phyloP scores from a whole-genome alignment of 768 basidiomycete genomes.

The Lactarius hatsudake region DNA sequence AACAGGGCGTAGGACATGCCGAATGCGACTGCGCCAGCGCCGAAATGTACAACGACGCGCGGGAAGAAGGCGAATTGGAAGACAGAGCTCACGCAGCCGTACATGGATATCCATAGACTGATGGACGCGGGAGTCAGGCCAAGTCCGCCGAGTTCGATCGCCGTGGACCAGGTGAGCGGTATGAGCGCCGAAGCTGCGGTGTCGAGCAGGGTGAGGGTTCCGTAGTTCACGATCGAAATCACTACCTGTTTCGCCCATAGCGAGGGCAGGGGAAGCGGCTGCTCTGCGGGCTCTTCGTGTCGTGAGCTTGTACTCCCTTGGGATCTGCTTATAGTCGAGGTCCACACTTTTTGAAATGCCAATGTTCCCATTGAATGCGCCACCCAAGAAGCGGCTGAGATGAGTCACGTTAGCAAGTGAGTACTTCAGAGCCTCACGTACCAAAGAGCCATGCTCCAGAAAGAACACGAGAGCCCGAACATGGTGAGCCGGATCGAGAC shows the following conservation, averaged over 20 bases:
- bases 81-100: background rate
- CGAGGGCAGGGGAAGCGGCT: background rate
- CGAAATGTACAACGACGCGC: background rate
- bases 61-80: background rate
- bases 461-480: conserved; percentile 38
- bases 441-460: conserved; percentile 29
- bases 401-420: no score
- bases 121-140: background rate
- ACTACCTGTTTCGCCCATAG: background rate
- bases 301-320: background rate
- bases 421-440: no score
- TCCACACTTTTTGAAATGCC: no score
- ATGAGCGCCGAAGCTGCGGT: background rate
- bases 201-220: background rate
- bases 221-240: background rate
- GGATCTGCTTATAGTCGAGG: background rate
- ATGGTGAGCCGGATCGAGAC: conserved; percentile 34
- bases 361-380: no score
- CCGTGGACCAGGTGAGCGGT: background rate
- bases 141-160: background rate
- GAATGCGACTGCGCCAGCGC: background rate
- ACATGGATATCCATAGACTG: background rate
- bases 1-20: conserved; percentile 25
- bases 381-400: no score
- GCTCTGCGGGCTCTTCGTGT: no score